A percentile compares a stretch with the other conserved stretches of the same genome.
These are phyloP conservation scores for Moniliophthora roreri DNA, from an alignment of 1,284 basidiomycete genomes.

Conservation along the genomic window DNA sequence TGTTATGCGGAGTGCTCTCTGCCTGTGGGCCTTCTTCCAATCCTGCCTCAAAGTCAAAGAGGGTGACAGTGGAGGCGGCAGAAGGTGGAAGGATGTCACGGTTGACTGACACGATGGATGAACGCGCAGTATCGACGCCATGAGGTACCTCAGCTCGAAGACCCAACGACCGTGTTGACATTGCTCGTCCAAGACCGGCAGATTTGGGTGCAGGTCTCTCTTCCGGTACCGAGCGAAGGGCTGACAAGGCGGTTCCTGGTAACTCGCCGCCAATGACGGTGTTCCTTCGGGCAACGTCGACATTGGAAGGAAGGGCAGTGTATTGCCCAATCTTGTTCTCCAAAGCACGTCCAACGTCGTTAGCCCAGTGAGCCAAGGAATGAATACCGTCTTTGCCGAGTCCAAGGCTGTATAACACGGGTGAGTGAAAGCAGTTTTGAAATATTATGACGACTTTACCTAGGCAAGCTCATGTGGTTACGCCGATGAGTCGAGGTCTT, in stretches of 20 bases:
- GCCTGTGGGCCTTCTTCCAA: conserved; percentile 47
- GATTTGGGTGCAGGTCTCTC: conserved; percentile 18
- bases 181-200: conserved; percentile 31
- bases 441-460: conserved; percentile 35
- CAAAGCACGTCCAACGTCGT: conserved; percentile 48
- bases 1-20: conserved; percentile 63
- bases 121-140: conserved; percentile 46
- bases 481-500: conserved; percentile 54
- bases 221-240: conserved; percentile 38
- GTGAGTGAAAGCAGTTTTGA: neutral
- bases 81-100: conserved; percentile 39
- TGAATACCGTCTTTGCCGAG: conserved; percentile 61
- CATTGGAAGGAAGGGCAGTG: conserved; percentile 35
- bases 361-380: conserved; percentile 47
- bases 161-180: conserved; percentile 47
- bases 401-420: conserved; percentile 45
- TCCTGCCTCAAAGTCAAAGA: conserved; percentile 48
- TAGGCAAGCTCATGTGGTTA: conserved; percentile 63
- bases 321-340: conserved; percentile 42
- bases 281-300: conserved; percentile 43
- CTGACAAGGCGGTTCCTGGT: conserved; percentile 37
- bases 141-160: conserved; percentile 49
- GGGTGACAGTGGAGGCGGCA: conserved; percentile 56
- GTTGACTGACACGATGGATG: conserved; percentile 45
- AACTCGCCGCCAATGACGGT: conserved; percentile 48